Evolutionary conservation across 805 yeast species (phyloP).

Genomic region (Candida germanica): DNA sequence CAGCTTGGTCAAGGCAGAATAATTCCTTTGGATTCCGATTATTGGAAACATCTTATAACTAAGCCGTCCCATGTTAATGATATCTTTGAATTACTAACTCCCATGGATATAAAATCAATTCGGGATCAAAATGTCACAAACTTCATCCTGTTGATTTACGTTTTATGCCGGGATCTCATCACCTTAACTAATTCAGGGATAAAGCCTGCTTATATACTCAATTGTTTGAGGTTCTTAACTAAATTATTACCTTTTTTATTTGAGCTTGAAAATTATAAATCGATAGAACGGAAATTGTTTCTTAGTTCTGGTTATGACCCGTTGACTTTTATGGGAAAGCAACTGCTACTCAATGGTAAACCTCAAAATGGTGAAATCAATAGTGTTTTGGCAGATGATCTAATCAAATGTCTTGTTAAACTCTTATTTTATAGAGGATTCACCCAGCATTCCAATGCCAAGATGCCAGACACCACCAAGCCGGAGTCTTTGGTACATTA

Average conservation of each 20-base stretch:
- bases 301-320: slow-evolving; percentile 14
- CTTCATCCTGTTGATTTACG: slow-evolving; percentile 50
- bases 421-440: slow-evolving; percentile 58
- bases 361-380: slow-evolving; percentile 11
- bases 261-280: slow-evolving; percentile 40
- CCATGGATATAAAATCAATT: slow-evolving; percentile 55
- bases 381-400: slow-evolving; percentile 9
- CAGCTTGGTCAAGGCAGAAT: slow-evolving; percentile 49
- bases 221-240: slow-evolving; percentile 63
- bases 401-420: slow-evolving; percentile 26
- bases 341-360: background rate
- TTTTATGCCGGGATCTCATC: slow-evolving; percentile 17
- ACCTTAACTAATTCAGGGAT: slow-evolving; percentile 5
- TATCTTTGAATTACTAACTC: slow-evolving; percentile 53
- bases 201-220: slow-evolving; percentile 41
- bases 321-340: slow-evolving; percentile 3
- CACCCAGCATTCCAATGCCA: slow-evolving; percentile 26
- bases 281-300: slow-evolving; percentile 28
- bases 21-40: slow-evolving; percentile 23
- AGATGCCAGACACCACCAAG: background rate
- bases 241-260: slow-evolving; percentile 64
- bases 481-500: slow-evolving; percentile 3
- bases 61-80: slow-evolving; percentile 52
- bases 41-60: slow-evolving; percentile 32
- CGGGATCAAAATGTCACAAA: slow-evolving; percentile 57